Evolutionary conservation across 2,329 filamentous ascomycete species (phyloP), one percentile per base, ranked within the genome.

Genomic region (Fulvia fulva): DNA sequence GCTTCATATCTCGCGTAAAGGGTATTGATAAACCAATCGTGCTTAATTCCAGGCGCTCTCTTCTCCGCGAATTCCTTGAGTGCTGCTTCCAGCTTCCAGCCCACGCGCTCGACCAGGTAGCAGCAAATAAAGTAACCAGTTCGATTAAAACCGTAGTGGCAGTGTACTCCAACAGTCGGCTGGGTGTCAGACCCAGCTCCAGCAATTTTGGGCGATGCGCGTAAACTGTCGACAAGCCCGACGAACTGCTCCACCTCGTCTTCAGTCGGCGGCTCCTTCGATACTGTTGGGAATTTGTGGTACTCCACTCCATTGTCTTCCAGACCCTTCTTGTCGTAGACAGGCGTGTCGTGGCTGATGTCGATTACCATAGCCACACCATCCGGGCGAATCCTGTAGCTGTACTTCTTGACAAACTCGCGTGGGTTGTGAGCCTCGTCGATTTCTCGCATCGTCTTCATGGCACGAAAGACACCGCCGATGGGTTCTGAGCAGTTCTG

Each of bases 361-460:
- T 97, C 93, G 54, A 97, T 83, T 11, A 97, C 84, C 52, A 68
- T 66, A 1, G 66, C 65, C 11, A 73, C 69, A 8, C 70, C 70
- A 25, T 68, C 63, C 16, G 91, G 87, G 86, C 85, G 22, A 21
- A 34, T 30, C 19, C 59, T 57, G 28, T 75, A 76, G 22, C 83
- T 82, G 85, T 89, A 94, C 2, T 83, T 77, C 50, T 81, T 73
- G 0, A 87, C 86, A 65, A 97, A 94, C 0, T 82, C 78, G 26
- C 80, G 78, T 0, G 93, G 93, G 22, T 86, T 89, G 73, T 97
- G 93, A 34, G 82, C 78, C 26, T 91, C 86, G 68, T 97, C 93
- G 1, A 91, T 89, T 73, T 97, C 91, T 32, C 93, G 85, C 21
- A 97, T 81, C 0, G 94, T 97, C 75, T 97, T 97, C 82, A 97